Conservation (phyloP, 139 green algal species). For the Asterochloris sp. region DNA sequence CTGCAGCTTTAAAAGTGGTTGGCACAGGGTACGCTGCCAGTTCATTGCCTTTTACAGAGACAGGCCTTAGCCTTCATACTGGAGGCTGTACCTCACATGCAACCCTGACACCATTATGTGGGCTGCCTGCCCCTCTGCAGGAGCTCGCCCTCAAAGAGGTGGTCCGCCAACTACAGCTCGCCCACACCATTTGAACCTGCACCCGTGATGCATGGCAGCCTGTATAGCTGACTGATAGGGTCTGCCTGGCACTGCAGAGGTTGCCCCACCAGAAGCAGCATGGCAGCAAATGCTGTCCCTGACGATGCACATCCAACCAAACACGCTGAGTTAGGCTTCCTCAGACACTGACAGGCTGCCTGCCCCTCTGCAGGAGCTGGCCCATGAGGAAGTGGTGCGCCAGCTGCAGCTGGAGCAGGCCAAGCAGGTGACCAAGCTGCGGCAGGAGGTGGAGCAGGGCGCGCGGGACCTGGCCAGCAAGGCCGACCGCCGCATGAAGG, state of each 20-base stretch:
- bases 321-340: no score
- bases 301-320: background rate
- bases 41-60: no score
- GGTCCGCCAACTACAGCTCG: slow-evolving; percentile 72
- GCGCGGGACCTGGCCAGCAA: slow-evolving; percentile 72
- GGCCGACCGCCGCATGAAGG: slow-evolving; percentile 81
- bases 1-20: no score
- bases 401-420: slow-evolving; percentile 80
- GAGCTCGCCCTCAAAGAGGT: slow-evolving; percentile 79
- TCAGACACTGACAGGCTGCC: no score
- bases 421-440: slow-evolving; percentile 88
- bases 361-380: slow-evolving; percentile 61
- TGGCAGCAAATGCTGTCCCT: background rate
- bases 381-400: slow-evolving; percentile 71
- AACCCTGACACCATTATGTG: no score
- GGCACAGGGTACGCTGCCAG: no score
- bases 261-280: background rate
- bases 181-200: no score
- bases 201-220: no score
- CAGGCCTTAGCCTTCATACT: no score
- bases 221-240: no score
- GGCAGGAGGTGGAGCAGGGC: slow-evolving; percentile 80
- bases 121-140: slow-evolving; percentile 25
- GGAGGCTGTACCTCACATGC: no score
- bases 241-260: background rate